Evolutionary conservation across 768 basidiomycete genomes (phyloP).

Genomic region (Boletellus ananiceps): DNA sequence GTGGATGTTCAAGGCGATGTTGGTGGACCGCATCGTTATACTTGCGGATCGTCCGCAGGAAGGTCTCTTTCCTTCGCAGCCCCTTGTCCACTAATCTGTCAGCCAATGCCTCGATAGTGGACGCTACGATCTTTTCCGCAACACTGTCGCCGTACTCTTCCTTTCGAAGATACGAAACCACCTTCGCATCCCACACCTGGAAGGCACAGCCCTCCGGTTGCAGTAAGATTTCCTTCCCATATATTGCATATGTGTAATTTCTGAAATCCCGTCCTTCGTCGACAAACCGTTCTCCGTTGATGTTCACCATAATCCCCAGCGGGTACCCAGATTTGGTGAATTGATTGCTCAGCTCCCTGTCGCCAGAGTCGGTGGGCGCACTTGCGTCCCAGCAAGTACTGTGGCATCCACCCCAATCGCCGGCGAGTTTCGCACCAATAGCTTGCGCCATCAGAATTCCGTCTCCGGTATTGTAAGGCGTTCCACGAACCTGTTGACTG

Average conservation of each 20-base stretch:
- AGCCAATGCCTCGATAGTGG: conserved; percentile 47
- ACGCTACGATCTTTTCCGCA: conserved; percentile 50
- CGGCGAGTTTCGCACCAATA: conserved; percentile 50
- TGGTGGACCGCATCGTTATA: conserved; percentile 49
- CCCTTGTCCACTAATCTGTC: conserved; percentile 43
- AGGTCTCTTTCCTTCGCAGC: conserved; percentile 36
- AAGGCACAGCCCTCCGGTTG: conserved; percentile 60
- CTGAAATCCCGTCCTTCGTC: conserved; percentile 71
- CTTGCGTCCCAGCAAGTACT: conserved; percentile 70
- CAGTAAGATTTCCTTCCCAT: conserved; percentile 52
- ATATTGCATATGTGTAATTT: conserved; percentile 71
- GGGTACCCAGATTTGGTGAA: conserved; percentile 74
- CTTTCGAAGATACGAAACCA: conserved; percentile 40
- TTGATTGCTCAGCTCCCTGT: conserved; percentile 60
- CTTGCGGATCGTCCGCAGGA: conserved; percentile 43
- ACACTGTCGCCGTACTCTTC: conserved; percentile 66
- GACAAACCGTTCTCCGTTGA: conserved; percentile 54
- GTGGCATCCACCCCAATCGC: conserved; percentile 71
- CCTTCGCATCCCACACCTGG: conserved; percentile 58
- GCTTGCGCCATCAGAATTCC: conserved; percentile 50
- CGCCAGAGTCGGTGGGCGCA: conserved; percentile 46
- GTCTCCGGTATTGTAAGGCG: conserved; percentile 69
- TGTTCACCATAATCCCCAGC: conserved; percentile 65
- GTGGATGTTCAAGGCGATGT: conserved; percentile 34
- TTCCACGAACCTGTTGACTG: conserved; percentile 53